Conservation (phyloP, 192 early-diverging fungal genomes). For the Coemansia sp. region DNA sequence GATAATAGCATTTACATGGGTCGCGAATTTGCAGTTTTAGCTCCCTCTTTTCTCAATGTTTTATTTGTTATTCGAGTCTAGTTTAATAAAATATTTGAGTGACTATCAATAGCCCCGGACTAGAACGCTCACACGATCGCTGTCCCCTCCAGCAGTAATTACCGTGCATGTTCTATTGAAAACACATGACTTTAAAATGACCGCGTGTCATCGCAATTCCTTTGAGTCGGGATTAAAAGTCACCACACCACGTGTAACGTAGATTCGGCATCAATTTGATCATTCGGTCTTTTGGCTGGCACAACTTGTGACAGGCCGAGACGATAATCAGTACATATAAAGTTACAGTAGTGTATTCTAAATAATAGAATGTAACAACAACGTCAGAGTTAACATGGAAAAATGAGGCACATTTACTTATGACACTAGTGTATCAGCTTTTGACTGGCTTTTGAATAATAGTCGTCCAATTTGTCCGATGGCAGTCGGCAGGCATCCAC, state of each 20-base stretch:
- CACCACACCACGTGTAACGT: background rate
- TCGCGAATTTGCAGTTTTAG: background rate
- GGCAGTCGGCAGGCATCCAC: slow-evolving; percentile 58
- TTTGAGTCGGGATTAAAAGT: background rate
- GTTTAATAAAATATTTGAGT: background rate
- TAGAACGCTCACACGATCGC: background rate
- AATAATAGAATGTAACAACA: background rate
- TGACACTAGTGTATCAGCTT: background rate
- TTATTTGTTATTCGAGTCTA: background rate
- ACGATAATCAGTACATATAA: background rate
- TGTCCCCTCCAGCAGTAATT: background rate
- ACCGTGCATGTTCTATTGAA: background rate
- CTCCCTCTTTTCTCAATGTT: background rate
- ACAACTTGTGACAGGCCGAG: background rate
- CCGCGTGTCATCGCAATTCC: background rate
- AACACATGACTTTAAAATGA: background rate
- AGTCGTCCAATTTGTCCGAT: slow-evolving; percentile 50
- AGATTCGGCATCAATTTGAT: background rate
- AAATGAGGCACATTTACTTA: background rate
- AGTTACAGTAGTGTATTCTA: background rate
- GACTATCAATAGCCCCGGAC: background rate
- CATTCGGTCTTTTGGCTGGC: background rate
- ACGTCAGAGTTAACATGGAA: background rate
- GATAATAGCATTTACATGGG: background rate
- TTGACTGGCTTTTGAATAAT: slow-evolving; percentile 23